Evolutionary conservation across 176 grass and related monocot genomes (phyloP), one percentile per base, ranked within the genome.

Genomic region (Zizania latifolia): DNA sequence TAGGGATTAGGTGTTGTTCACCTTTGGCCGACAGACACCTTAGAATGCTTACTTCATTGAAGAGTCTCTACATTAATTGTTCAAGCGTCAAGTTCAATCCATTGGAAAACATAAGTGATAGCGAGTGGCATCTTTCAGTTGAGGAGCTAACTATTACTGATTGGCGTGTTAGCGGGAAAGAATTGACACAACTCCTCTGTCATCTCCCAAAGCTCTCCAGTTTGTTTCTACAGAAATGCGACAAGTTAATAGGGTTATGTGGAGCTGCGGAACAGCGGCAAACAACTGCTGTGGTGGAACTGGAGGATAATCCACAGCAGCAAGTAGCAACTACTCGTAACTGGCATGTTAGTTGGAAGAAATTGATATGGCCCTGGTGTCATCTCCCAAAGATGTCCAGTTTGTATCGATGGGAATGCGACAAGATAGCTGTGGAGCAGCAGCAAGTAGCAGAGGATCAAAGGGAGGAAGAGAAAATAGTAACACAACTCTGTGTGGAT

Each of bases 91-190:
- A 2, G 0, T 54, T 64, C 1, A 0, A 1, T 24, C 15, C 12
- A 4, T 29, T 23, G 4, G 22, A 6, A 81, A 39, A 14, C 8
- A 22, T 22, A 14, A 36, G 39, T 17, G 17, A 72, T 0, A 21
- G 6, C 0, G 0, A 0, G 4, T 62, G 58, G 54, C 14, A 72
- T 5, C 44, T 72, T 37, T 57, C 41, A 5, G 21, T 81, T 22
- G 34, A 71, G 24, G 0, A 0, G 0, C 0, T 81, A 24, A 0
- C 0, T 0, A 48, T 81, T 43, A 0, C 0, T 0, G 0, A 11
- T 0, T 71, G 56, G 7, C 12, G 22, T 31, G 59, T 4, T 56
- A 65, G 8, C 5, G 70, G 79, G 45, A 40, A 74, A 32, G 71
- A 58, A 59, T 8, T 74, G 22, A 40, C 71, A 74, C 1, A 46